Base-by-base conservation (phyloP, 108 stramenopile species). In the Nitzschia palea region DNA sequence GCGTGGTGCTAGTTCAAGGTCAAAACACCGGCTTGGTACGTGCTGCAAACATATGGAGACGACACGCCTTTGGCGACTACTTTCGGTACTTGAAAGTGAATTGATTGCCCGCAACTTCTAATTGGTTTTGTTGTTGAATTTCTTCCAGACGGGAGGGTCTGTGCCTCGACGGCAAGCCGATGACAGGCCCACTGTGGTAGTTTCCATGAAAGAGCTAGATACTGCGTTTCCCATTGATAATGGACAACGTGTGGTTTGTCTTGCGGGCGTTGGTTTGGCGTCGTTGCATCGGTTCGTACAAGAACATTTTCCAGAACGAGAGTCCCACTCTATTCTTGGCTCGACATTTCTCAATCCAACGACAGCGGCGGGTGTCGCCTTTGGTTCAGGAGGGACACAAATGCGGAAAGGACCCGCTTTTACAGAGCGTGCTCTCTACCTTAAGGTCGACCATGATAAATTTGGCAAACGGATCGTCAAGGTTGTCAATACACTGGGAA, bases 281-380 rank as follows among this genome's bases (percentile, higher is more conserved):
- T 73, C 79, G 3, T 71, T 94, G 3, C 64, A 84, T 20, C 62
- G 69, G 9, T 78, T 74, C 25, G 54, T 89, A 22, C 28, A 66
- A 5, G 50, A 73, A 15, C 74, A 86, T 44, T 93, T 90, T 72
- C 83, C 86, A 17, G 84, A 84, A 45, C 82, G 92, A 15, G 92
- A 94, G 72, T 86, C 89, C 4, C 92, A 94, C 55, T 80, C 83
- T 25, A 83, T 81, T 37, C 66, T 94, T 8, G 92, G 92, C 1
- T 84, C 82, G 32, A 90, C 89, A 4, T 94, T 94, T 65, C 71
- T 94, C 57, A 90, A 94, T 57, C 92, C 92, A 30, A 90, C 87
- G 10, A 87, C 89, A 9, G 92, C 92, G 0, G 92, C 92, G 3
- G 92, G 92, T 28, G 87, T 94, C 23, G 89, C 92, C 9, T 90